Evolutionary conservation across 2,329 filamentous ascomycete genomes (phyloP), one percentile per base, ranked within the genome.

Genomic region (Exophiala mesophila): DNA sequence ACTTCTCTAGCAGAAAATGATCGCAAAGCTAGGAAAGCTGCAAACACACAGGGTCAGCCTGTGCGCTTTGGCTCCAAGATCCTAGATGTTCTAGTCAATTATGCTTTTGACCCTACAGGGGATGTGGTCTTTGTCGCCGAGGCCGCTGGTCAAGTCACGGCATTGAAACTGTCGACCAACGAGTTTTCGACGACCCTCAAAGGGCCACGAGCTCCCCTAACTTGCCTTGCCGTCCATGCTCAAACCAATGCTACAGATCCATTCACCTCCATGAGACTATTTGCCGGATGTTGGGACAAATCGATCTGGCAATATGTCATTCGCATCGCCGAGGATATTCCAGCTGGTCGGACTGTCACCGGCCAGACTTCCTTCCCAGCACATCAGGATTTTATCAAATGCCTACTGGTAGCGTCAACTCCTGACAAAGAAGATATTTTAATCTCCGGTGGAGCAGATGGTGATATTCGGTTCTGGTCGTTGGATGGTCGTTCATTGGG

Each of bases 221-320:
- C 87, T 7, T 85, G 83, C 53, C 65, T 94, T 19, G 79, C 84
- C 12, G 70, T 87, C 24, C 81, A 79, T 10, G 62, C 69, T 3
- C 67, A 67, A 18, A 72, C 70, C 46, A 65, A 63, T 37, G 3
- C 32, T n/a, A 15, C 26, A 18, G 44, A 41, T 19, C 33, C 40
- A 9, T 34, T 41, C 20, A 47, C 40, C 15, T 37, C 38, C 17
- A 47, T 44, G 17, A 83, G 74, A 1, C 60, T 96, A 8, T 96
- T 88, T 63, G 88, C 88, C 17, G 90, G 89, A 23, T 92, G 83
- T 45, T 98, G 92, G 92, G 90, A 98, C 67, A 95, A 94, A 67
- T 76, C 79, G 15, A 76, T 97, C 44, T 95, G 88, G 82, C 85
- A 83, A 21, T 96, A 88, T 85, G 74, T 85, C 56, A 68, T 83